Base-by-base conservation (phyloP, 495 filamentous ascomycete genomes). In the Monascus purpureus region DNA sequence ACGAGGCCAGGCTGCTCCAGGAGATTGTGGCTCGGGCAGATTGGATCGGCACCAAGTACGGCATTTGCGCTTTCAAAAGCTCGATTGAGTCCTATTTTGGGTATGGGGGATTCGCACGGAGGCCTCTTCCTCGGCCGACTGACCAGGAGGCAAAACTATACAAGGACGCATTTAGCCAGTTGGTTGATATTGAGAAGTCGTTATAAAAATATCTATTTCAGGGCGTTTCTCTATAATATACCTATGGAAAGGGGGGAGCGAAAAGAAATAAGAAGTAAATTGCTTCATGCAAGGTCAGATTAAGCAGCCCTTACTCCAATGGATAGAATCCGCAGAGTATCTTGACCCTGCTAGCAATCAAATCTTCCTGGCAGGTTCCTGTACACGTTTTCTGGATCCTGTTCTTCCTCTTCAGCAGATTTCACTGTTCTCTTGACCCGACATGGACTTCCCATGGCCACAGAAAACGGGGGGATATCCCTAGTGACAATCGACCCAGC, bases 31-130 rank as follows among this genome's bases (percentile, higher is more conserved):
- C 77, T 11, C 53, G 68, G 28, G 81, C 75, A 17, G 80, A 86
- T 59, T 84, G 80, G 81, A 72, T 69, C 8, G 75, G 72, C 18
- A 82, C 81, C 41, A 68, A 80, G 38, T 70, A 74, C 33, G 80
- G 78, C 19, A 74, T 85, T 33, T 68, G 80, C 14, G 77, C 75
- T 26, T 77, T 75, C 46, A 85, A 86, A 63, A 67, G 68, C 33
- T 74, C 68, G 6, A 44, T 86, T 42, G 56, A 78, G 43, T 55
- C 60, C 18, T 67, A 65, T 45, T 68, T 70, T 40, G 73, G 71
- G 27, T 84, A 84, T 45, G 79, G 80, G 14, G 81, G 81, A 9
- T 67, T 61, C 37, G 71, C 67, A 6, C 59, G 80, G 16, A 75
- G 67, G 39, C 80, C 80, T 23, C 63, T 84, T 48, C 41, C 35